phyloP scores from a whole-genome alignment of 2,329 filamentous ascomycete species.

The Beauveria bassiana region DNA sequence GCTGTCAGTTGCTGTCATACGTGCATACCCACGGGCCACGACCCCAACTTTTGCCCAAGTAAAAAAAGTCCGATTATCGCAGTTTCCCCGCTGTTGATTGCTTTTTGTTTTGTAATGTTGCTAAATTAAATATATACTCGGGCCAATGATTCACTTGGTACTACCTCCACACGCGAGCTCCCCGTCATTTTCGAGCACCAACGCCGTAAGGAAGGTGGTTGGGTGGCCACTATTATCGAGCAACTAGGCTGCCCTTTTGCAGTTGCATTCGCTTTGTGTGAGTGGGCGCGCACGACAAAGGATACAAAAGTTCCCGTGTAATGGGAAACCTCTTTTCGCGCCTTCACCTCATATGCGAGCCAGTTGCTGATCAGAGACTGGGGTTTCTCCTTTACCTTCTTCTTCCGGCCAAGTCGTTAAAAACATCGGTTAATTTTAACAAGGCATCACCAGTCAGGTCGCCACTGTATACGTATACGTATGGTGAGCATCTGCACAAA shows the following conservation, averaged over 20 bases:
- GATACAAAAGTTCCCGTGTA: not conserved
- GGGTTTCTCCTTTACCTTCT: not conserved
- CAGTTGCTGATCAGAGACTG: not conserved
- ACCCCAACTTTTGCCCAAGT: too few species aligned
- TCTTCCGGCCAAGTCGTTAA: not conserved
- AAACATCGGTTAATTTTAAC: not conserved
- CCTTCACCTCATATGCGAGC: not conserved
- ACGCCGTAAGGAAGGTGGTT: too few species aligned
- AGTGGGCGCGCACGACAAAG: not conserved
- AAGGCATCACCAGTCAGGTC: not conserved
- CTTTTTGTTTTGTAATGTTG: not conserved
- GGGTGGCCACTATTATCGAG: not conserved
- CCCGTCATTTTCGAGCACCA: not conserved
- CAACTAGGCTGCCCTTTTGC: not conserved
- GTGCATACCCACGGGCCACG: too few species aligned
- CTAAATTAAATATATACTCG: not conserved
- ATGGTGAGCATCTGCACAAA: not conserved
- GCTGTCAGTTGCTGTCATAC: too few species aligned
- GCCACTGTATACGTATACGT: not conserved
- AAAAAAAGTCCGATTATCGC: too few species aligned
- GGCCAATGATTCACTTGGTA: not conserved
- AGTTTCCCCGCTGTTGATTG: not conserved
- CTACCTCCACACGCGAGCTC: not conserved
- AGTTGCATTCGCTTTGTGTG: not conserved
- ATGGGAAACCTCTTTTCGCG: not conserved